Percentiles rank a stretch among this genome's conserved stretches.
Evolutionary conservation across 495 filamentous ascomycete genomes (phyloP).

Genomic region (Gamarada debralockiae): DNA sequence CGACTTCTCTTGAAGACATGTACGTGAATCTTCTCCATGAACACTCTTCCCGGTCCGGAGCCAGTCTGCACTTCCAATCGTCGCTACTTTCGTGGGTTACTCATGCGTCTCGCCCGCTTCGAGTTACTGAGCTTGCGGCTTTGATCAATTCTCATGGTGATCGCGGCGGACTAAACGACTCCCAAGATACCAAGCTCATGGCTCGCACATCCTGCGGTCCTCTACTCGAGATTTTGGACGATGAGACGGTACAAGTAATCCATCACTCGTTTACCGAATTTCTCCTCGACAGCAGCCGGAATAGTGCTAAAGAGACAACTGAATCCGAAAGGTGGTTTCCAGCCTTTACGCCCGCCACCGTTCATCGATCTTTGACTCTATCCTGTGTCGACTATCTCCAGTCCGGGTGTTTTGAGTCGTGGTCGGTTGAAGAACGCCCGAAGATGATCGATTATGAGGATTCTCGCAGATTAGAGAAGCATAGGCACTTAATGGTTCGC

Average conservation of each 20-base stretch:
- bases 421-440: background rate
- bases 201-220: conserved; percentile 38
- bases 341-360: background rate
- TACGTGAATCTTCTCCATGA: conserved; percentile 40
- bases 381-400: background rate
- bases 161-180: background rate
- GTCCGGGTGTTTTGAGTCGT: background rate
- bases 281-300: conserved; percentile 27
- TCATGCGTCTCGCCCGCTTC: conserved; percentile 45
- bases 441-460: no score
- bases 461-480: no score
- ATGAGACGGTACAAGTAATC: conserved; percentile 47
- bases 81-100: conserved; percentile 43
- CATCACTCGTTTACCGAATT: conserved; percentile 54
- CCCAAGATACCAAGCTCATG: conserved; percentile 18
- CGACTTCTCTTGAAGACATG: conserved; percentile 37
- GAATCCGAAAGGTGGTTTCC: no score
- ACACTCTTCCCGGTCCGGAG: conserved; percentile 32
- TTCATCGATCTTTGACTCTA: background rate
- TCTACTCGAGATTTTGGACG: conserved; percentile 43
- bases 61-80: conserved; percentile 36
- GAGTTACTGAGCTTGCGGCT: conserved; percentile 42
- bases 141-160: background rate
- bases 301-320: background rate
- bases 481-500: no score